Evolutionary conservation across 176 grass and related monocot genomes (phyloP).

Genomic region (Otatea glauca): DNA sequence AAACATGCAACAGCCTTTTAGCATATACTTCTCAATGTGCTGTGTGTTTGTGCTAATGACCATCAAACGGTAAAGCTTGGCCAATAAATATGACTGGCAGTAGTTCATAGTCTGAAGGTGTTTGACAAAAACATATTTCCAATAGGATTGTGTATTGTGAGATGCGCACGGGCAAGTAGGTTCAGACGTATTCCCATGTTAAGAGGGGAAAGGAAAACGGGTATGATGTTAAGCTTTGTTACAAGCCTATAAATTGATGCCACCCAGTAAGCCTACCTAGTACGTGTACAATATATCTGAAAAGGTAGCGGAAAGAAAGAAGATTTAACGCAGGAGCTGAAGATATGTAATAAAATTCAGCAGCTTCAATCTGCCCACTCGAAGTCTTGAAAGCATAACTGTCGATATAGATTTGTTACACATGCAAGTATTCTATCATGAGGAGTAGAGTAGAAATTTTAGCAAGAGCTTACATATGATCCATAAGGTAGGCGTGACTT

Average conservation of each 20-base stretch:
- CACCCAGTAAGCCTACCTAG: neutral
- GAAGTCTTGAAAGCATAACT: neutral
- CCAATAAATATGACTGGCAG: neutral
- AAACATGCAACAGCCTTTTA: neutral
- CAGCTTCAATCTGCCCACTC: neutral
- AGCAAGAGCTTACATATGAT: slow-evolving; percentile 69
- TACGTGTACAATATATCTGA: neutral
- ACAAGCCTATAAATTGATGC: neutral
- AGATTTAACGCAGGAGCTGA: neutral
- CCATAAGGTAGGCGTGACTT: slow-evolving; percentile 77
- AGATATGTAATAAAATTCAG: neutral
- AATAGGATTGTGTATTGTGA: too few species aligned
- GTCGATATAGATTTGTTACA: neutral
- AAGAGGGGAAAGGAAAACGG: neutral
- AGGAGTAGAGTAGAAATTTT: too few species aligned
- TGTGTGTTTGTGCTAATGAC: neutral
- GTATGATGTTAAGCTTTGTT: neutral
- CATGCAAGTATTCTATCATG: neutral
- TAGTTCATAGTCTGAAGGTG: neutral
- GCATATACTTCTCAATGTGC: neutral
- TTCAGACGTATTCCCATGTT: neutral
- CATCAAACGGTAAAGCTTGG: neutral
- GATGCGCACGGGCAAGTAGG: neutral
- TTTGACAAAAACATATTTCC: neutral
- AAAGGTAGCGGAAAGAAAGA: neutral